Evolutionary conservation across 495 filamentous ascomycete species (phyloP).

Genomic region (Talaromyces trachyspermus): DNA sequence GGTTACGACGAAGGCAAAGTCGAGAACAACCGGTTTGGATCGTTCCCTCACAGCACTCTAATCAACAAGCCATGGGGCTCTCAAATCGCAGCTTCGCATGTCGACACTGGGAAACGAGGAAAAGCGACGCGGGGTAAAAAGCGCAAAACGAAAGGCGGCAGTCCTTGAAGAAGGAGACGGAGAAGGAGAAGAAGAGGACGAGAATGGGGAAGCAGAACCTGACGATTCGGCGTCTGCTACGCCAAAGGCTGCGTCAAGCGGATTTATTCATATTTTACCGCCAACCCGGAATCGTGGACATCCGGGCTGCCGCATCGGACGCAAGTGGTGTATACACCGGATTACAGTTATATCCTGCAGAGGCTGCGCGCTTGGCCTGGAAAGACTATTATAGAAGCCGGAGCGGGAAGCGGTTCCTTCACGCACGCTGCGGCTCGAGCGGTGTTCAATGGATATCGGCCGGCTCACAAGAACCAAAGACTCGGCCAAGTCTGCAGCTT

Average conservation of each 20-base stretch:
- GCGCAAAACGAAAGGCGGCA: constrained; percentile 49
- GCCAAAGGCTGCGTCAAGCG: constrained; percentile 56
- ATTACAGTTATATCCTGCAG: constrained; percentile 93
- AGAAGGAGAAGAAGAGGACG: constrained; percentile 18
- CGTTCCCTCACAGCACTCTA: constrained; percentile 86
- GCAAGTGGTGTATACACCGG: constrained; percentile 95
- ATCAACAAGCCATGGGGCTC: constrained; percentile 79
- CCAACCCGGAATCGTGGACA: constrained; percentile 96
- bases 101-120: constrained; percentile 64
- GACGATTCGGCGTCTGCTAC: constrained; percentile 7
- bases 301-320: constrained; percentile 83
- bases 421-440: constrained; percentile 85
- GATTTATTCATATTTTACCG: constrained; percentile 83
- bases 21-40: constrained; percentile 88
- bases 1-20: constrained; percentile 78
- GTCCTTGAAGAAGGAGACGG: constrained; percentile 29
- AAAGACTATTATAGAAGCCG: constrained; percentile 78
- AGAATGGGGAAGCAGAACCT: not conserved
- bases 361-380: constrained; percentile 77
- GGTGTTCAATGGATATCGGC: constrained; percentile 71
- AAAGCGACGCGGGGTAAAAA: constrained; percentile 18
- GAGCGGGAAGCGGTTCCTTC: constrained; percentile 90
- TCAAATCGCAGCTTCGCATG: constrained; percentile 81
- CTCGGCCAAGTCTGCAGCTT: constrained; percentile 83
- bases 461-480: constrained; percentile 20